Conservation (phyloP, 1,284 basidiomycete species). For the Chalciporus piperatoides region DNA sequence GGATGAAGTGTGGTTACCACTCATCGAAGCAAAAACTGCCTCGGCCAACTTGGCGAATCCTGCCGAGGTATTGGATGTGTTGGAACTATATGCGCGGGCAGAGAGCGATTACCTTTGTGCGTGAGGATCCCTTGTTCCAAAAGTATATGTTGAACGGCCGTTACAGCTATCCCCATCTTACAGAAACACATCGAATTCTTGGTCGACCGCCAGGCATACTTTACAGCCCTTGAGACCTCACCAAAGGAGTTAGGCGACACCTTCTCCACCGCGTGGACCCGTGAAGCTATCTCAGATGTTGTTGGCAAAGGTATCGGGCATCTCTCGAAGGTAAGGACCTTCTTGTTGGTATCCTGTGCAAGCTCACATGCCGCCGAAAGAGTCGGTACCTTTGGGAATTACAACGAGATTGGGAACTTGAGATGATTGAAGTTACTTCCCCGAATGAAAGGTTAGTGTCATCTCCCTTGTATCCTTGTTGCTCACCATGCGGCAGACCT, state of each 20-base stretch:
- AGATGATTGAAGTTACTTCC: slow-evolving; percentile 48
- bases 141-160: slow-evolving; percentile 11
- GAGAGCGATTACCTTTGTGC: slow-evolving; percentile 81
- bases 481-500: slow-evolving; percentile 31
- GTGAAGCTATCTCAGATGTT: slow-evolving; percentile 49
- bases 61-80: slow-evolving; percentile 52
- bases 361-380: slow-evolving; percentile 37
- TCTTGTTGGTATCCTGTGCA: slow-evolving; percentile 3
- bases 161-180: slow-evolving; percentile 67
- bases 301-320: slow-evolving; percentile 59
- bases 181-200: slow-evolving; percentile 69
- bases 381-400: slow-evolving; percentile 71
- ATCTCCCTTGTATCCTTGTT: background rate
- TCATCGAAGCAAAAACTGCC: slow-evolving; percentile 54
- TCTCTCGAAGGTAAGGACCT: slow-evolving; percentile 48
- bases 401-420: slow-evolving; percentile 73
- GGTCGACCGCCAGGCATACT: slow-evolving; percentile 50
- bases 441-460: slow-evolving; percentile 45
- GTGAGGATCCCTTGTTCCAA: slow-evolving; percentile 30
- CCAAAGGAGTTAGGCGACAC: slow-evolving; percentile 49
- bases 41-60: slow-evolving; percentile 44
- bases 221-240: slow-evolving; percentile 40
- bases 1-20: slow-evolving; percentile 64
- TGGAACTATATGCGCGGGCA: slow-evolving; percentile 65
- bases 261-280: slow-evolving; percentile 62